Evolutionary conservation across 2,329 filamentous ascomycete species (phyloP).

Genomic region (Fulvia fulva): DNA sequence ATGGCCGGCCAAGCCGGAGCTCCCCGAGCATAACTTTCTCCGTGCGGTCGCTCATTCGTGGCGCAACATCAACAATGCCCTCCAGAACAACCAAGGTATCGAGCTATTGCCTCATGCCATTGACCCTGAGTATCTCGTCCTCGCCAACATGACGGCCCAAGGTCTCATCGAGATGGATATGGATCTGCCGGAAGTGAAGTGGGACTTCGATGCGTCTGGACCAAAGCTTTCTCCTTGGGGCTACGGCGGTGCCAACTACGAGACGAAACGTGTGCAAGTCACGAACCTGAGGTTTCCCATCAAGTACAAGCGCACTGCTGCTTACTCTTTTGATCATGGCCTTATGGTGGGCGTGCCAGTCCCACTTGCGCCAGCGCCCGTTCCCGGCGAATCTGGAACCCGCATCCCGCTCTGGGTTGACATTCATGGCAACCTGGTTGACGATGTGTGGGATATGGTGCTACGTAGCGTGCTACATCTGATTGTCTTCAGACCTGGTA

Average conservation of each 20-base stretch:
- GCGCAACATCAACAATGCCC: conserved; percentile 31
- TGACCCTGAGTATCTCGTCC: conserved; percentile 63
- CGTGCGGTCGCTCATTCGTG: conserved; percentile 26
- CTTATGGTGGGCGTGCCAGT: conserved; percentile 43
- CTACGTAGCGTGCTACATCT: conserved; percentile 60
- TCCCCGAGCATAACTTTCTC: conserved; percentile 24
- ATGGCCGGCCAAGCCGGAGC: conserved; percentile 38
- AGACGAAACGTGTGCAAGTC: conserved; percentile 65
- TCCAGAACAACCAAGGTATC: conserved; percentile 35
- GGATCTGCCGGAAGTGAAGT: conserved; percentile 57
- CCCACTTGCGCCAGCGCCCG: conserved; percentile 8
- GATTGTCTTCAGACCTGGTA: conserved; percentile 59
- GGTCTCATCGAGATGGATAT: conserved; percentile 54
- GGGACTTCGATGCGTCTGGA: conserved; percentile 38
- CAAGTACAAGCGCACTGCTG: conserved; percentile 54
- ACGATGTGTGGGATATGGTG: conserved; percentile 61
- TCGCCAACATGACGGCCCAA: conserved; percentile 61
- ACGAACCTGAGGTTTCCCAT: conserved; percentile 62
- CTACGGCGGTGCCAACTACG: conserved; percentile 67
- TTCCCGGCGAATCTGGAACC: conserved; percentile 17
- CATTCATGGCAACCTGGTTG: conserved; percentile 59
- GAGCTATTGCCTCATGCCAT: conserved; percentile 54
- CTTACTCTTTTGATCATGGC: conserved; percentile 55
- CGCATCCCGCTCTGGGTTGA: conserved; percentile 68
- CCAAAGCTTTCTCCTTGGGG: conserved; percentile 57